Conservation (phyloP, 495 filamentous ascomycete genomes). For the Aspergillus egyptiacus region DNA sequence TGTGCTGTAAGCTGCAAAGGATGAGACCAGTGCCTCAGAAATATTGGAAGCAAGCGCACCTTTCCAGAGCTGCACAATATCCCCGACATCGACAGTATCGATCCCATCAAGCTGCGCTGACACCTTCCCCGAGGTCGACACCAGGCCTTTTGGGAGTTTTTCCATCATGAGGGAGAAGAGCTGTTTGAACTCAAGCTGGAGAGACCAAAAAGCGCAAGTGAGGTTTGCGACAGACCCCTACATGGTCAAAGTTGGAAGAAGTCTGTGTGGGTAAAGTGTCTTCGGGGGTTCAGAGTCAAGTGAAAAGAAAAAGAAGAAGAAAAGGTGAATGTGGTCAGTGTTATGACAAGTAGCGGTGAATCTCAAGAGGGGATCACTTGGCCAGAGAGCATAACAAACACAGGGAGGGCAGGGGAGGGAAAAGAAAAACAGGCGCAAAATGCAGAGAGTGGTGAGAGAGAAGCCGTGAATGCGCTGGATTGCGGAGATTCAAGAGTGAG, state of each 20-base stretch:
- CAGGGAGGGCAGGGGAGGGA: slow-evolving; percentile 10
- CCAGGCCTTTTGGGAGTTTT: slow-evolving; percentile 48
- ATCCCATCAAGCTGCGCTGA: slow-evolving; percentile 25
- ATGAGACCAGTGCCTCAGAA: slow-evolving; percentile 4
- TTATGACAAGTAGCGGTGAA: slow-evolving; percentile 55
- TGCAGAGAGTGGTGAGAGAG: background rate
- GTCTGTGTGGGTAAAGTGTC: background rate
- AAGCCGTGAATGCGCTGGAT: background rate
- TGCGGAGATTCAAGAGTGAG: too few species aligned
- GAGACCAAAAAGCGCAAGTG: background rate
- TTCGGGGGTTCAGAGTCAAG: background rate
- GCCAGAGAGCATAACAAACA: slow-evolving; percentile 13
- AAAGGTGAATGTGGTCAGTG: slow-evolving; percentile 4
- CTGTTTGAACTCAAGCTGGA: slow-evolving; percentile 2
- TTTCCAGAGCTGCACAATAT: slow-evolving; percentile 42
- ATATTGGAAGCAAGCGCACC: slow-evolving; percentile 27
- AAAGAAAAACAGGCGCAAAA: too few species aligned
- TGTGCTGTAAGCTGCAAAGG: slow-evolving; percentile 35
- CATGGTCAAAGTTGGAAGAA: slow-evolving; percentile 9
- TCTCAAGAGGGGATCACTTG: slow-evolving; percentile 2
- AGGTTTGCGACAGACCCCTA: slow-evolving; percentile 1
- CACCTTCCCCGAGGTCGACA: slow-evolving; percentile 33
- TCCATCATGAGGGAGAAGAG: slow-evolving; percentile 24
- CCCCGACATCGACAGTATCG: slow-evolving; percentile 29
- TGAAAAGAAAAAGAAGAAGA: slow-evolving; percentile 1